Evolutionary conservation across 108 stramenopile genomes (phyloP).

Genomic region (Cylindrotheca fusiformis): DNA sequence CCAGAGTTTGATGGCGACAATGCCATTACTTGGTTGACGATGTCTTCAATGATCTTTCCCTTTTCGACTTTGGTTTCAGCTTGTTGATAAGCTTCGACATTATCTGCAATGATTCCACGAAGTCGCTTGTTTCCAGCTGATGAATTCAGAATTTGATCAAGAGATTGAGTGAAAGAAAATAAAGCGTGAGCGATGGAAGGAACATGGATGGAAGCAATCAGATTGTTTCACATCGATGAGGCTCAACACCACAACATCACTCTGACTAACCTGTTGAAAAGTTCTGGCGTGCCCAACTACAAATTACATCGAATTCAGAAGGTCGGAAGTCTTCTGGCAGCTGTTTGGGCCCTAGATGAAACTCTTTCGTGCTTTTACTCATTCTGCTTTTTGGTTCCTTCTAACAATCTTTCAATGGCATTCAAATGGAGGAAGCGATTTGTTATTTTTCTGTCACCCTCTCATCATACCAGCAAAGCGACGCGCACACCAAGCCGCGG

Average conservation of each 20-base stretch:
- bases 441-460: too few species aligned
- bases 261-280: background rate
- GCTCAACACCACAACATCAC: background rate
- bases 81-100: conserved; percentile 3
- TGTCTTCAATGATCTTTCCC: conserved; percentile 8
- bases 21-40: background rate
- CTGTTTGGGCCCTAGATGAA: too few species aligned
- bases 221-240: background rate
- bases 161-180: background rate
- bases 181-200: background rate
- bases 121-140: conserved; percentile 12
- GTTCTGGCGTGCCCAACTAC: conserved; percentile 34
- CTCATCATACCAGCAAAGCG: too few species aligned
- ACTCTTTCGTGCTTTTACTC: too few species aligned
- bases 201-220: conserved; percentile 3
- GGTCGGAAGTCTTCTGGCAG: conserved; percentile 29
- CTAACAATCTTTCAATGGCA: too few species aligned
- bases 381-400: too few species aligned
- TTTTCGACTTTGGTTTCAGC: conserved; percentile 15
- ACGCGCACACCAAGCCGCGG: too few species aligned
- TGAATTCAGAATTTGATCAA: too few species aligned
- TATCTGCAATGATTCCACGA: conserved; percentile 10
- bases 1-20: background rate
- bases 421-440: too few species aligned
- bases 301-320: conserved; percentile 31